A percentile compares a stretch with the other conserved stretches of the same genome.
Evolutionary conservation across 2,329 filamentous ascomycete species (phyloP).

Genomic region (Paraphoma chrysanthemicola): DNA sequence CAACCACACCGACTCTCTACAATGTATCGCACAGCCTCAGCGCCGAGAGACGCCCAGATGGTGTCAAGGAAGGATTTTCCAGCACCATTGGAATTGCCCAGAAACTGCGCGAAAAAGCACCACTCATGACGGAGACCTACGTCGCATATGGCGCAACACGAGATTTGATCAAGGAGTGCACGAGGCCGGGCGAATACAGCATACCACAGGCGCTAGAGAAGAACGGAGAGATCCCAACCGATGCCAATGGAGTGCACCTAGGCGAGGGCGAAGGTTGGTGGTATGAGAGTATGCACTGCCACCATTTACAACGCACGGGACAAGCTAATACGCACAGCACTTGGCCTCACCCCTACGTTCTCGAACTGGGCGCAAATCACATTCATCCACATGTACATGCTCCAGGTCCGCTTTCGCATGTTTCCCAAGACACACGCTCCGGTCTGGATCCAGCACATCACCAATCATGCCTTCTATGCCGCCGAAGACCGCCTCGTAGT

Average conservation of each 20-base stretch:
- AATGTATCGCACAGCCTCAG: constrained; percentile 27
- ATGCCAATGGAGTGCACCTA: constrained; percentile 81
- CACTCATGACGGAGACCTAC: constrained; percentile 66
- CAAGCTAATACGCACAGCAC: constrained; percentile 59
- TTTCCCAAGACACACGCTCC: constrained; percentile 73
- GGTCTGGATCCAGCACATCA: constrained; percentile 86
- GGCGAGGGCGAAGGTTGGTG: constrained; percentile 78
- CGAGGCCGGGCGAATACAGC: constrained; percentile 75
- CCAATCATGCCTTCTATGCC: constrained; percentile 94
- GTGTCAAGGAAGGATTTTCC: constrained; percentile 17
- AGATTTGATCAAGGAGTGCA: constrained; percentile 77
- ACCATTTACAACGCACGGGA: neutral
- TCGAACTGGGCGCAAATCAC: constrained; percentile 96
- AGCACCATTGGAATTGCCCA: constrained; percentile 33
- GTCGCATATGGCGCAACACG: constrained; percentile 81
- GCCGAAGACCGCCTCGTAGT: constrained; percentile 84
- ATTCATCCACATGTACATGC: constrained; percentile 93
- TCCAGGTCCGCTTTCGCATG: constrained; percentile 82
- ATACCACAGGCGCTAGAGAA: constrained; percentile 73
- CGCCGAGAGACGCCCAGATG: constrained; percentile 21
- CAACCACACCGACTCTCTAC: constrained; percentile 27
- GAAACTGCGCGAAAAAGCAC: constrained; percentile 41
- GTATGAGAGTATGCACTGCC: constrained; percentile 71
- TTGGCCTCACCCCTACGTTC: constrained; percentile 84
- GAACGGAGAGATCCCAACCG: constrained; percentile 71